Base-by-base conservation (phyloP, 2,329 filamentous ascomycete species). In the Aurifilum marmelostoma region DNA sequence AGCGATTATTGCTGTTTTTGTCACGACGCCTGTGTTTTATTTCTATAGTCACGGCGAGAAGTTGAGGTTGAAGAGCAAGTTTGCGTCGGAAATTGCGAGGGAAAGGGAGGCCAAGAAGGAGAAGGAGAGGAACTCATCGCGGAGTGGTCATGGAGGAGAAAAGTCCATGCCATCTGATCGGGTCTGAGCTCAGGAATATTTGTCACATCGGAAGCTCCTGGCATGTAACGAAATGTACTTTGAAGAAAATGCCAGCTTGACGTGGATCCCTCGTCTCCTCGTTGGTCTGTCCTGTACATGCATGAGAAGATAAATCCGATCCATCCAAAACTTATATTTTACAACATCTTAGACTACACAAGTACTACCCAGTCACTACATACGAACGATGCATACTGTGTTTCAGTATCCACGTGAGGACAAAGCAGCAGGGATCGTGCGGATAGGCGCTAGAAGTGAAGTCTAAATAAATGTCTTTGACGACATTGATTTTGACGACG, bases 31-130 rank as follows among this genome's bases (percentile, higher is more conserved):
- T 0, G 84, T 88, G 3, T 87, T 85, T 71, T 73, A 85, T 24
- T 84, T 89, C 72, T 89, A 87, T 73, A 82, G 79, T 79, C 85
- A 87, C 71, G 87, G 87, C 0, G 83, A 85, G 0, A 75, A 78
- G 12, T 83, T 89, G 43, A 79, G 87, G 3, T 80, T 76, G 39
- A 81, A 79, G 54, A 85, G 83, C 41, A 81, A 82, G 47, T 88
- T 88, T 74, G 86, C 86, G 5, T 80, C 84, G 75, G 34, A 62
- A 39, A 67, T 72, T 37, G 71, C 52, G 11, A 62, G 54, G 58
- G 70, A 56, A 24, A 61, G 68, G 32, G 58, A 65, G 39, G 68
- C 43, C 9, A 52, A 47, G 62, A 52, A 54, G 27, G 32, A 16
- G 37, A 39, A 11, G 7, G 18, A 47, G 43, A 43, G 11, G 11